Evolutionary conservation across 805 yeast species (phyloP).

Genomic region (Sungouiozyma intestinalis): DNA sequence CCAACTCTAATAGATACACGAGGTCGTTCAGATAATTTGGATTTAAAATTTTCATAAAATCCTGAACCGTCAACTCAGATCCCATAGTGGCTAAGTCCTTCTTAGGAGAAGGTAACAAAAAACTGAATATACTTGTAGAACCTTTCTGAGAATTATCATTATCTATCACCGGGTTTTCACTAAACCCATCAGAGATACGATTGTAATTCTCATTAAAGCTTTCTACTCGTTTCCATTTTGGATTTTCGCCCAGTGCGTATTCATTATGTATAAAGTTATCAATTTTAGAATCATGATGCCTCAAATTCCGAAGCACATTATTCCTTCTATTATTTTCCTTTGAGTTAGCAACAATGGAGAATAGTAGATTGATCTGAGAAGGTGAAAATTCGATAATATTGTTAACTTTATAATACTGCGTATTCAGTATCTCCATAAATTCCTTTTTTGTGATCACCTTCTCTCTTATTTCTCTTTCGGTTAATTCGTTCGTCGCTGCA

Average conservation of each 20-base stretch:
- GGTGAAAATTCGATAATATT: constrained; percentile 34
- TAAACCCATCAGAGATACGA: constrained; percentile 17
- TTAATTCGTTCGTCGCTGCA: constrained; percentile 21
- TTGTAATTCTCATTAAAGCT: constrained; percentile 22
- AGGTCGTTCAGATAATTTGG: constrained; percentile 32
- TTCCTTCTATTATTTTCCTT: constrained; percentile 18
- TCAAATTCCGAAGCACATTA: not conserved
- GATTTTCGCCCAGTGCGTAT: constrained; percentile 16
- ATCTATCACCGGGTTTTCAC: constrained; percentile 5
- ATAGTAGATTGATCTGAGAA: constrained; percentile 31
- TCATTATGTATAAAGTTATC: constrained; percentile 23
- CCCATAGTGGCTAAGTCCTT: constrained; percentile 13
- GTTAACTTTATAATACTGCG: constrained; percentile 32
- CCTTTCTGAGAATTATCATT: not conserved
- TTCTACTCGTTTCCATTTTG: constrained; percentile 13
- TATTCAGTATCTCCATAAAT: constrained; percentile 27
- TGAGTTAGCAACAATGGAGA: constrained; percentile 29
- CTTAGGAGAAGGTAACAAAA: constrained; percentile 1
- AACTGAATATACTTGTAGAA: not conserved
- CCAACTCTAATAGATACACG: constrained; percentile 25
- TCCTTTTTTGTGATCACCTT: constrained; percentile 29
- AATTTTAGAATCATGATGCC: constrained; percentile 21
- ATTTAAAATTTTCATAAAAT: constrained; percentile 32
- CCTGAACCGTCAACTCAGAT: constrained; percentile 28
- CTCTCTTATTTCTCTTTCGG: constrained; percentile 22